Evolutionary conservation across 129 eudicot species (phyloP).

Genomic region (Lactuca saligna): DNA sequence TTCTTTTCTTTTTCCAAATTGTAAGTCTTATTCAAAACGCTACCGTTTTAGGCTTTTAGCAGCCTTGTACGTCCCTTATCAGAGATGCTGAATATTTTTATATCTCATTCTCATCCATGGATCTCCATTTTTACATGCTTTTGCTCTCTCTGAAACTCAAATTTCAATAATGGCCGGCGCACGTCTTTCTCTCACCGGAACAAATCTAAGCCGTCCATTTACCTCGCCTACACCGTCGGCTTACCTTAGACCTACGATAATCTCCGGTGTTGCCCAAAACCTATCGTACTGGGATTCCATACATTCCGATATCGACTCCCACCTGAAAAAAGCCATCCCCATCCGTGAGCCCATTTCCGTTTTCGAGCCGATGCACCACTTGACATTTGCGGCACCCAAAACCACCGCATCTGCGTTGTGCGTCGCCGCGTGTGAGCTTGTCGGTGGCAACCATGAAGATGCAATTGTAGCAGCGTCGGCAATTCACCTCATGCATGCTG

Average conservation of each 20-base stretch:
- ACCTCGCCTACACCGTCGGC: not conserved
- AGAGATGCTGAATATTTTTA: not conserved
- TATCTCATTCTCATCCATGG: not conserved
- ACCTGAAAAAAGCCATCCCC: slow-evolving; percentile 46
- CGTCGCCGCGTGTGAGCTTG: slow-evolving; percentile 71
- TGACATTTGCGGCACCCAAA: slow-evolving; percentile 55
- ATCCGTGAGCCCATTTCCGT: slow-evolving; percentile 46
- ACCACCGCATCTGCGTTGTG: slow-evolving; percentile 53
- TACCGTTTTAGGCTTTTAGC: not conserved
- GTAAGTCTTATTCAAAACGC: not conserved
- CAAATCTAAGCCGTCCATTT: slow-evolving; percentile 28
- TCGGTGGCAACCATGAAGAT: slow-evolving; percentile 50
- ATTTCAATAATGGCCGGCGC: slow-evolving; percentile 39
- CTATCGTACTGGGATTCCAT: slow-evolving; percentile 48
- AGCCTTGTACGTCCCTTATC: not conserved
- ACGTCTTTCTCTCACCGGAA: slow-evolving; percentile 10
- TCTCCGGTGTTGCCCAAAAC: slow-evolving; percentile 23
- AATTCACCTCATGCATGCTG: slow-evolving; percentile 62
- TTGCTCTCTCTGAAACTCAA: not conserved
- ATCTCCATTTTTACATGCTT: not conserved
- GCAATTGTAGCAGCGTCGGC: slow-evolving; percentile 67
- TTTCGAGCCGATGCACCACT: slow-evolving; percentile 68
- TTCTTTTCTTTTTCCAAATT: not conserved
- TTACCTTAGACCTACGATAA: not conserved
- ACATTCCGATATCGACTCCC: slow-evolving; percentile 43